A percentile compares a stretch with the other conserved stretches of the same genome.
phyloP scores from a whole-genome alignment of 108 stramenopile species.

The Nitzschia palea region DNA sequence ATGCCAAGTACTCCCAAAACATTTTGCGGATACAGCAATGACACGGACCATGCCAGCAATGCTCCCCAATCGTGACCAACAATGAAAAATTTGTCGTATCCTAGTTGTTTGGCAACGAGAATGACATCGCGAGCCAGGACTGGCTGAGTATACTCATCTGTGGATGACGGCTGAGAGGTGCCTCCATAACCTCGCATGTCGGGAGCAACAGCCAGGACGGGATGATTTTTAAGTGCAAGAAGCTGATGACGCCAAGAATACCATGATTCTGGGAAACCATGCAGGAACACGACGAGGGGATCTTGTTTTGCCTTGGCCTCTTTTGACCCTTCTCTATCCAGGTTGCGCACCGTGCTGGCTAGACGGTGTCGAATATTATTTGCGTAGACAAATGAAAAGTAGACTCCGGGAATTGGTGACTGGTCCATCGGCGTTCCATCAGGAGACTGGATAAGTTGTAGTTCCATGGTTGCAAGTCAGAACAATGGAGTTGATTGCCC shows the following conservation, averaged over 20 bases:
- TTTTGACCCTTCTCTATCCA: not conserved
- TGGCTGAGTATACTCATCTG: conserved; percentile 17
- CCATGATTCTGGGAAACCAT: conserved; percentile 39
- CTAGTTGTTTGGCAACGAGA: conserved; percentile 14
- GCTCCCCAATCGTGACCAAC: conserved; percentile 40
- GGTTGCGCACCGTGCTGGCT: conserved; percentile 6
- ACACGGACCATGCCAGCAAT: conserved; percentile 17
- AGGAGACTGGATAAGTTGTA: too few relatives aligned
- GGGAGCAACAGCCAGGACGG: conserved; percentile 19
- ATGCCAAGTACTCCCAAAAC: conserved; percentile 21
- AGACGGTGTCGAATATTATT: conserved; percentile 19
- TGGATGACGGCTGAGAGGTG: conserved; percentile 12
- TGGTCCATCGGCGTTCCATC: too few relatives aligned
- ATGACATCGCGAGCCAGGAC: conserved; percentile 22
- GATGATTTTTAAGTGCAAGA: not conserved
- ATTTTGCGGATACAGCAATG: conserved; percentile 24
- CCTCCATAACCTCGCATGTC: conserved; percentile 43
- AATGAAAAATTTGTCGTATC: conserved; percentile 17
- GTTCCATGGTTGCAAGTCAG: too few relatives aligned
- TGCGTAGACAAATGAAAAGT: conserved; percentile 12
- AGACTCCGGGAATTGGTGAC: conserved; percentile 3
- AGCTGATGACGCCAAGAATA: conserved; percentile 39
- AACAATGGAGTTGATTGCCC: too few relatives aligned
- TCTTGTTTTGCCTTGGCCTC: not conserved
- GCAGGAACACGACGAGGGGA: conserved; percentile 24